Conservation (phyloP, 1,139 yeast genomes). For the Diutina scorzettiae region DNA sequence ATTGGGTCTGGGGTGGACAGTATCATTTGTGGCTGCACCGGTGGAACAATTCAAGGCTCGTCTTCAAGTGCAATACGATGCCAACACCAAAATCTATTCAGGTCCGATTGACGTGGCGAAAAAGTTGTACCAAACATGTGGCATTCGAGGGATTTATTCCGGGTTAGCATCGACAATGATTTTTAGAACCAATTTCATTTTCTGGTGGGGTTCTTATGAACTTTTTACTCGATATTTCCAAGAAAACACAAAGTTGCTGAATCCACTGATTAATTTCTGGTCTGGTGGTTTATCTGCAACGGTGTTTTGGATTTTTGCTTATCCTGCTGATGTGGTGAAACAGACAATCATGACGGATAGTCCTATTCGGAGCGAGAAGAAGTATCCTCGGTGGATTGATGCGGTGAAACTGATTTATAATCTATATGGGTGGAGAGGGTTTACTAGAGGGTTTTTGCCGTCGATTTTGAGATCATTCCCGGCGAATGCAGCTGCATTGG, state of each 20-base stretch:
- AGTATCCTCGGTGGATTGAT: constrained; percentile 57
- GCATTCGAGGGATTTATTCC: constrained; percentile 28
- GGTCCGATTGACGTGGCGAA: constrained; percentile 72
- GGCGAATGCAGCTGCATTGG: constrained; percentile 88
- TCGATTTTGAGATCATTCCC: constrained; percentile 70
- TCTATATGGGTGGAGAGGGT: constrained; percentile 51
- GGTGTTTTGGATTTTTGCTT: constrained; percentile 84
- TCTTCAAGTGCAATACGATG: constrained; percentile 81
- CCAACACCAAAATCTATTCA: constrained; percentile 48
- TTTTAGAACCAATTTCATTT: constrained; percentile 74
- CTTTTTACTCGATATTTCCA: constrained; percentile 60
- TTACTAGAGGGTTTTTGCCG: constrained; percentile 70
- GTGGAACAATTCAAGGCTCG: constrained; percentile 84
- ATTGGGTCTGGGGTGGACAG: constrained; percentile 84
- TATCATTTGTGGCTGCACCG: constrained; percentile 88
- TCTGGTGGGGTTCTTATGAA: constrained; percentile 95
- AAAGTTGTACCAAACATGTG: constrained; percentile 31
- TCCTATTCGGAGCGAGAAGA: constrained; percentile 48
- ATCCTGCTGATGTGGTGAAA: constrained; percentile 82
- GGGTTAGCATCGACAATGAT: constrained; percentile 81
- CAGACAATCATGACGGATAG: constrained; percentile 79
- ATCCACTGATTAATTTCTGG: constrained; percentile 75
- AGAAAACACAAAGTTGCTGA: constrained; percentile 48
- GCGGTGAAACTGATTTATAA: constrained; percentile 61
- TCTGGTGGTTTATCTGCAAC: constrained; percentile 81